phyloP scores from a whole-genome alignment of 257 asterid species.

The Fraxinus cuspidata region DNA sequence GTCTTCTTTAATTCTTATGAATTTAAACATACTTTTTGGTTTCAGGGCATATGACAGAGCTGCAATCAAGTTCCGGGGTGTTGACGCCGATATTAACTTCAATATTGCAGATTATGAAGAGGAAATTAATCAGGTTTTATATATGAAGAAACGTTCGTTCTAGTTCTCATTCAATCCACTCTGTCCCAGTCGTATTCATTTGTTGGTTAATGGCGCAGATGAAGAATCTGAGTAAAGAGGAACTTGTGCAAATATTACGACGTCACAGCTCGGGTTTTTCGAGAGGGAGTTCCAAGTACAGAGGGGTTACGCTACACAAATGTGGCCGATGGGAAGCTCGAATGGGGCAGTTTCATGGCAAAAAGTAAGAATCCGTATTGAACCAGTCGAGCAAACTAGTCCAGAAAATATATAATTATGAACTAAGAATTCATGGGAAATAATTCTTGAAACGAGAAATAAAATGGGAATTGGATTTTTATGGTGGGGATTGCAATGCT shows the following conservation, averaged over 20 bases:
- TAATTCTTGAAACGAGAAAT: neutral
- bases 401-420: neutral
- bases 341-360: conserved; percentile 67
- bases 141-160: neutral
- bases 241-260: conserved; percentile 55
- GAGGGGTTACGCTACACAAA: conserved; percentile 68
- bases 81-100: conserved; percentile 24
- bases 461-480: conserved; percentile 16
- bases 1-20: neutral
- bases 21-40: neutral
- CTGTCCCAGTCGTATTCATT: neutral
- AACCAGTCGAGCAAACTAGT: neutral
- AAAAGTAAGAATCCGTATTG: conserved; percentile 38
- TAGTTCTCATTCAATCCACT: neutral
- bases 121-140: conserved; percentile 19
- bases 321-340: conserved; percentile 79
- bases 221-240: conserved; percentile 49
- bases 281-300: conserved; percentile 60
- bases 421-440: conserved; percentile 14
- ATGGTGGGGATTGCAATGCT: conserved; percentile 37
- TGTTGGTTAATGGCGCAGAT: conserved; percentile 31
- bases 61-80: conserved; percentile 26
- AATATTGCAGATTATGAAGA: conserved; percentile 14
- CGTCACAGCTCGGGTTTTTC: conserved; percentile 68
- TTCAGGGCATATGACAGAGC: conserved; percentile 27